Evolutionary conservation across 75 land plant genomes (phyloP), one percentile per base, ranked within the genome.

Genomic region (Adiantum capillusveneris): DNA sequence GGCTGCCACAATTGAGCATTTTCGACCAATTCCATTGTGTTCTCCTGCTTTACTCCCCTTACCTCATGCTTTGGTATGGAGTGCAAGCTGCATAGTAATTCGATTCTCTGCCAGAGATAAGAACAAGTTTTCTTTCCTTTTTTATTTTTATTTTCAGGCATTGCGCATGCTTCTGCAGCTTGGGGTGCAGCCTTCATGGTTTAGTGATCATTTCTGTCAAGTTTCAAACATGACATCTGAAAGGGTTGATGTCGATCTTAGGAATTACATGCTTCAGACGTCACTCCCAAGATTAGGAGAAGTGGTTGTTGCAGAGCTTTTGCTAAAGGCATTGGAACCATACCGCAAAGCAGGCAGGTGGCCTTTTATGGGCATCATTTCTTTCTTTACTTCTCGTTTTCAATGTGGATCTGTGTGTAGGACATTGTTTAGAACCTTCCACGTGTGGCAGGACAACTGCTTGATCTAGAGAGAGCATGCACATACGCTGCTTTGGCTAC

Each of bases 171-270:
- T 94, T 27, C 72, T 94, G 56, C 98, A 94, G 56, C 69, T 84
- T 56, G 98, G 98, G 39, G 88, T 94, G 31, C 79, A 84, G 43
- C 82, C 98, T 39, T 77, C 85, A 17, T 94, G 98, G 98, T 89
- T 93, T 56, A 62, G 71, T 42, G 55, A 53, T 13, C 5, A 53
- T 24, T 53, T 25, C 25, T 3, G 5, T 46, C 49, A 17, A 17
- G 51, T 66, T 31, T 28, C 44, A 11, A 65, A 67, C 48, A 42
- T 64, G 57, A 36, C 53, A 16, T 46, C 34, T 22, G 62, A 70
- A 36, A n/a, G 34, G 31, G 75, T 64, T 16, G 58, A 68, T 52
- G 70, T 63, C 13, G 98, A 94, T 62, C 75, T 94, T 37, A 85
- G 98, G 5, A 71, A 71, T 54, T 86, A 76, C 63, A 84, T 94